Evolutionary conservation across 1,284 basidiomycete genomes (phyloP).

Genomic region (Cryptococcus sp.): DNA sequence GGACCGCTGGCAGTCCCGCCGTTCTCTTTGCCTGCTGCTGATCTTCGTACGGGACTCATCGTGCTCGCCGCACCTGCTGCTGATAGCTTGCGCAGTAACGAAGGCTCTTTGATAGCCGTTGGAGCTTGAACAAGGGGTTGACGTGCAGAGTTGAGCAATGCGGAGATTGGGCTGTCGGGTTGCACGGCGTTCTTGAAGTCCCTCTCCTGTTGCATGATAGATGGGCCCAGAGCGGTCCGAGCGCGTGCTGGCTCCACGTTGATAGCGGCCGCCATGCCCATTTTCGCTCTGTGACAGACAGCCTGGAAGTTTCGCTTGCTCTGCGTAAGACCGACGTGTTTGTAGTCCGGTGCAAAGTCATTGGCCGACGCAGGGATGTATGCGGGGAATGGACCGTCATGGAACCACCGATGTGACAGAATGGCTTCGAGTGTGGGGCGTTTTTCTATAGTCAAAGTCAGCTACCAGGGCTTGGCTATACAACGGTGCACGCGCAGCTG

Average conservation of each 20-base stretch:
- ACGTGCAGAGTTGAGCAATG: slow-evolving; percentile 78
- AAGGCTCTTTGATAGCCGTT: slow-evolving; percentile 57
- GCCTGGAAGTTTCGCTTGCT: slow-evolving; percentile 69
- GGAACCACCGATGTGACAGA: slow-evolving; percentile 83
- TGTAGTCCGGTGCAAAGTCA: slow-evolving; percentile 72
- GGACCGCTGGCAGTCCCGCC: slow-evolving; percentile 16
- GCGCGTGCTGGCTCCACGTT: slow-evolving; percentile 22
- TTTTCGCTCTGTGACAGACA: slow-evolving; percentile 40
- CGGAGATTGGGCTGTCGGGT: slow-evolving; percentile 91
- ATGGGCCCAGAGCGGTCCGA: slow-evolving; percentile 42
- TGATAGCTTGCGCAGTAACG: slow-evolving; percentile 61
- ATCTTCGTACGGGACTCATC: slow-evolving; percentile 46
- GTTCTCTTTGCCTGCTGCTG: slow-evolving; percentile 26
- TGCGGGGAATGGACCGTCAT: slow-evolving; percentile 74
- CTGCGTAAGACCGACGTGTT: slow-evolving; percentile 63
- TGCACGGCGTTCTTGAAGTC: slow-evolving; percentile 95
- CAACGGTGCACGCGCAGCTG: no score
- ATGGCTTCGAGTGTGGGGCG: slow-evolving; percentile 85
- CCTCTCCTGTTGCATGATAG: slow-evolving; percentile 82
- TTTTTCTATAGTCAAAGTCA: slow-evolving; percentile 51
- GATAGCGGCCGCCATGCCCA: slow-evolving; percentile 40
- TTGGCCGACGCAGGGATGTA: slow-evolving; percentile 78
- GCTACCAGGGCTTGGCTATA: no score
- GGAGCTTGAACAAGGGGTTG: slow-evolving; percentile 79
- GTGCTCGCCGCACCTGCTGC: slow-evolving; percentile 48